Base-by-base conservation (phyloP, 208 protist genomes). In the Trypanosoma melophagium region DNA sequence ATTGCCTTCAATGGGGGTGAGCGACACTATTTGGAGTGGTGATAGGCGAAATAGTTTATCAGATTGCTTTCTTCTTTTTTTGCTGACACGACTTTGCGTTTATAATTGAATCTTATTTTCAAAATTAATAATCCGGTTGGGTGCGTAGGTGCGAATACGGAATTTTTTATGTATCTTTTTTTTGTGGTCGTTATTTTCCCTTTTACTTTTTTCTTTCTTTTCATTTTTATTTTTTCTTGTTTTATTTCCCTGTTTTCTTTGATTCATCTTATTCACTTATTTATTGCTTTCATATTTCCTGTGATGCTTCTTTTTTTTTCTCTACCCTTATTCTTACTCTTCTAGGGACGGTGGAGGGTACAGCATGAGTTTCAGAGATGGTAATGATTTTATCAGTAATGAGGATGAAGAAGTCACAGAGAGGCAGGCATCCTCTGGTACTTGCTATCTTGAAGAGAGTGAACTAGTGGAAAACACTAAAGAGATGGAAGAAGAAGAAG, bases 281-380 rank as follows among this genome's bases (percentile, higher is more conserved):
- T 35, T 21, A 38, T 16, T 69, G 24, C 59, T 13, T 21, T 66
- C 12, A 67, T 38, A 57, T 55, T 69, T 67, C 2, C 19, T 44
- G 13, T 25, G 0, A 17, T 19, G 14, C 8, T n/a, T 54, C 28
- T 54, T 54, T 51, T 7, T 31, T 41, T 10, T 19, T 51, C 1
- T 22, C 1, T 55, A n/a, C 17, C 35, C 24, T 19, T 65, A 10
- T 19, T 44, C 22, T 40, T 21, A 44, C 16, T 7, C 28, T 17
- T n/a, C 22, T 31, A 31, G 17, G 22, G n/a, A 38, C 22, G 7
- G 7, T 4, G 16, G 7, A 42, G 28, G 54, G 13, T 13, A 13
- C 54, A 40, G 8, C 45, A 74, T 77, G 57, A 64, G 59, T 61
- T 73, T 68, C 28, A 55, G 38, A 10, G 69, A 74, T 28, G 58